These are phyloP conservation scores for Neopestalotiopsis clavispora DNA, from an alignment of 2,329 filamentous ascomycete species.

Conservation along the genomic window DNA sequence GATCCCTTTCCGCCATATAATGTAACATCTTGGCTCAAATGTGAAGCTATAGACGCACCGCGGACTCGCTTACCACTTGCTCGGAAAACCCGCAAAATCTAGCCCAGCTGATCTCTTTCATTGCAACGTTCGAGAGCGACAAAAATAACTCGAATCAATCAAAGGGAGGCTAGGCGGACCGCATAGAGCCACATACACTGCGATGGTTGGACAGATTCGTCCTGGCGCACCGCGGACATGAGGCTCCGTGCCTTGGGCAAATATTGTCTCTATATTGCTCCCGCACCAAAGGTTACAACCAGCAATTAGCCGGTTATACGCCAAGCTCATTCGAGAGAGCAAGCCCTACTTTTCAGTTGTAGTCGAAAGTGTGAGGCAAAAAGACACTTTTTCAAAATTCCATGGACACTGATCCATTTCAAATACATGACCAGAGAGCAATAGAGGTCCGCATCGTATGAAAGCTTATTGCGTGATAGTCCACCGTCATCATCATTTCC, in stretches of 20 bases:
- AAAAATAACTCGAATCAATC: neutral
- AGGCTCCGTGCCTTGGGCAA: neutral
- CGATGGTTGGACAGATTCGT: neutral
- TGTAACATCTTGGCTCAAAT: neutral
- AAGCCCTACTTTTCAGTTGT: neutral
- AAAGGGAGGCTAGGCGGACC: conserved; percentile 4
- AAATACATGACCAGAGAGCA: no score
- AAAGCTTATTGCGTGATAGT: no score
- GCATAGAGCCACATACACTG: neutral
- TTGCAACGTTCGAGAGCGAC: neutral
- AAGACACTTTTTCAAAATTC: neutral
- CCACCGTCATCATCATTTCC: no score
- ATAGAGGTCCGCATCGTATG: no score
- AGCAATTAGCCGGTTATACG: neutral
- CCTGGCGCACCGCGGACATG: neutral
- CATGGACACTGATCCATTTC: neutral
- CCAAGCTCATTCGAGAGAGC: neutral
- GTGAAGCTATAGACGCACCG: neutral
- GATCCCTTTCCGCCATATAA: neutral
- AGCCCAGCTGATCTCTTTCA: neutral
- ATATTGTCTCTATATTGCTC: neutral
- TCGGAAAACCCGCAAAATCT: neutral
- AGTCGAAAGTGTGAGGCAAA: neutral
- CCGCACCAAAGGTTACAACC: neutral
- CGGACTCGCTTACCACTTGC: neutral